These are phyloP conservation scores for Lodderomyces elongisporus DNA, from an alignment of 1,139 yeast genomes.

Conservation along the genomic window DNA sequence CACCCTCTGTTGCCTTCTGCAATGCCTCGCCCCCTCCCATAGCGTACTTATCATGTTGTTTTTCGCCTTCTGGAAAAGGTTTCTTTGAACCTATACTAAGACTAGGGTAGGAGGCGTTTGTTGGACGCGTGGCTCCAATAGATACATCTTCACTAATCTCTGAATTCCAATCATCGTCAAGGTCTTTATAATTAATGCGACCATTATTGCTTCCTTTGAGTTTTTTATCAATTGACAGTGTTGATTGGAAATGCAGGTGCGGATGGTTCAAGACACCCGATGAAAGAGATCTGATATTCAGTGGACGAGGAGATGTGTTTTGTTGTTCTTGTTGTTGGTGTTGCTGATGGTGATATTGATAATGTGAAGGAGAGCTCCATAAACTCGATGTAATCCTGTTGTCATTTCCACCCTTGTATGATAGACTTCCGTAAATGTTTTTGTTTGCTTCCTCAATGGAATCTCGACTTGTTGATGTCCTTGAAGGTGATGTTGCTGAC, in stretches of 20 bases:
- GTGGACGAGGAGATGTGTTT: background rate
- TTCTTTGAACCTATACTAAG: slow-evolving; percentile 9
- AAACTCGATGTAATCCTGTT: background rate
- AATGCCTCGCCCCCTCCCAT: slow-evolving; percentile 11
- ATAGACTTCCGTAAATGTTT: slow-evolving; percentile 37
- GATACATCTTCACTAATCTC: slow-evolving; percentile 51
- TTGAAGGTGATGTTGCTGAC: slow-evolving; percentile 25
- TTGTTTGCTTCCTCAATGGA: slow-evolving; percentile 29
- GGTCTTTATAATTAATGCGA: slow-evolving; percentile 43
- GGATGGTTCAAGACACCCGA: background rate
- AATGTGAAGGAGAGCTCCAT: background rate
- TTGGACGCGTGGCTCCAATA: background rate
- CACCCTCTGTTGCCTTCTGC: background rate
- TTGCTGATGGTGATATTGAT: no score
- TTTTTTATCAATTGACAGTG: background rate
- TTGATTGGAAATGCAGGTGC: background rate
- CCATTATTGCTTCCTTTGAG: slow-evolving; percentile 5
- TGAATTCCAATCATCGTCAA: slow-evolving; percentile 93
- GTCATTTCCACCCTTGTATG: slow-evolving; percentile 17
- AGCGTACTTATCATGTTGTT: slow-evolving; percentile 23
- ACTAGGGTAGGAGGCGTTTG: slow-evolving; percentile 33
- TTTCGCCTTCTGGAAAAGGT: slow-evolving; percentile 9
- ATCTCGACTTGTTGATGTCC: slow-evolving; percentile 5
- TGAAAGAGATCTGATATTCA: background rate
- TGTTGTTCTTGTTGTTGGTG: no score